These are phyloP conservation scores for Pulicaria dysenterica DNA, from an alignment of 129 eudicot species.

Conservation along the genomic window DNA sequence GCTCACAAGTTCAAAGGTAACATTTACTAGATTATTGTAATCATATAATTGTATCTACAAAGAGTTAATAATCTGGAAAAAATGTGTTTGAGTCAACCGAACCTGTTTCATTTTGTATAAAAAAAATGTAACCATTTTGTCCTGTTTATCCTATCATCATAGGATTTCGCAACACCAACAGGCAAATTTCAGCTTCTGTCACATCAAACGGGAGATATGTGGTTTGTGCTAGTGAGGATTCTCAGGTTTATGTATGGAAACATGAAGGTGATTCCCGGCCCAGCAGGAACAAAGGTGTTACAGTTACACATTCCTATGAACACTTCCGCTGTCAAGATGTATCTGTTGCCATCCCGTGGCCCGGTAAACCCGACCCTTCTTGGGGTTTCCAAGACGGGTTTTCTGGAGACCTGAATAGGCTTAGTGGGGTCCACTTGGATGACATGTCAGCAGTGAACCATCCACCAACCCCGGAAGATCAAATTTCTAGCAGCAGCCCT, in stretches of 20 bases:
- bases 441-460: slow-evolving; percentile 54
- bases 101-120: neutral
- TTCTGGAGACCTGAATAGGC: slow-evolving; percentile 41
- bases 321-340: slow-evolving; percentile 88
- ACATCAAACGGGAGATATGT: slow-evolving; percentile 82
- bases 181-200: slow-evolving; percentile 92
- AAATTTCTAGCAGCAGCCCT: slow-evolving; percentile 48
- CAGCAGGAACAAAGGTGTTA: slow-evolving; percentile 70
- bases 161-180: slow-evolving; percentile 87
- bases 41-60: neutral
- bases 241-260: slow-evolving; percentile 90
- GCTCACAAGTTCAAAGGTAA: slow-evolving; percentile 94
- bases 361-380: slow-evolving; percentile 46
- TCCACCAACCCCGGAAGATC: slow-evolving; percentile 77
- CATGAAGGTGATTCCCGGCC: slow-evolving; percentile 82
- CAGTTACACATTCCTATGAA: slow-evolving; percentile 73
- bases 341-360: slow-evolving; percentile 94
- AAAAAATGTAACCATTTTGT: neutral
- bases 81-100: neutral
- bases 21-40: neutral
- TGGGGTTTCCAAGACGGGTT: slow-evolving; percentile 45
- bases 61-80: neutral
- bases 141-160: slow-evolving; percentile 18
- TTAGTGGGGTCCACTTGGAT: slow-evolving; percentile 39
- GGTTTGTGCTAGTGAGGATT: slow-evolving; percentile 92